Evolutionary conservation across 1,284 basidiomycete genomes (phyloP).

Genomic region (Tilletia walkeri): DNA sequence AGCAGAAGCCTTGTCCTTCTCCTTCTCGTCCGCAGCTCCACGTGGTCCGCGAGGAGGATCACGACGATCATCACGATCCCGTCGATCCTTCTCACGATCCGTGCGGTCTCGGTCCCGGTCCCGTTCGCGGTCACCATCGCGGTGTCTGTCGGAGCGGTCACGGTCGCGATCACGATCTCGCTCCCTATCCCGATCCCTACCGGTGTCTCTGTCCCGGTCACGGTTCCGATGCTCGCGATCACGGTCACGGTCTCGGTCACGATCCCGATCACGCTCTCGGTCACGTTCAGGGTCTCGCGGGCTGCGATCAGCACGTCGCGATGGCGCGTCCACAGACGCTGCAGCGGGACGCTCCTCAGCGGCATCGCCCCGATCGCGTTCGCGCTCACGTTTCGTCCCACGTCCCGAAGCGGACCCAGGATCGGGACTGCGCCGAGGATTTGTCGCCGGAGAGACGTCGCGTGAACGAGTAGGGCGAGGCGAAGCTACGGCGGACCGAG

Average conservation of each 20-base stretch:
- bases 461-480: conserved; percentile 8
- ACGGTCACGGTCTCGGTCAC: background rate
- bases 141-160: background rate
- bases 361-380: background rate
- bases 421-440: background rate
- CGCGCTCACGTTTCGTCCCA: conserved; percentile 11
- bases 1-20: background rate
- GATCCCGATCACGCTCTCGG: conserved; percentile 3
- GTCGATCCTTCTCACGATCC: conserved; percentile 8
- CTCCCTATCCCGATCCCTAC: conserved; percentile 19
- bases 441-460: background rate
- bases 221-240: conserved; percentile 11
- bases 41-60: background rate
- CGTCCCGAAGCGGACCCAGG: background rate
- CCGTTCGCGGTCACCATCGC: conserved; percentile 6
- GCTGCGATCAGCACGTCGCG: conserved; percentile 6
- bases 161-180: conserved; percentile 10
- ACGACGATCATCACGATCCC: conserved; percentile 4
- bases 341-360: background rate
- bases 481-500: background rate
- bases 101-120: conserved; percentile 10
- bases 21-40: background rate
- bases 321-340: background rate
- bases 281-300: conserved; percentile 2
- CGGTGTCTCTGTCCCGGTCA: conserved; percentile 14